Base-by-base conservation (phyloP, 441 rosid genomes). In the Macaranga tanarius region DNA sequence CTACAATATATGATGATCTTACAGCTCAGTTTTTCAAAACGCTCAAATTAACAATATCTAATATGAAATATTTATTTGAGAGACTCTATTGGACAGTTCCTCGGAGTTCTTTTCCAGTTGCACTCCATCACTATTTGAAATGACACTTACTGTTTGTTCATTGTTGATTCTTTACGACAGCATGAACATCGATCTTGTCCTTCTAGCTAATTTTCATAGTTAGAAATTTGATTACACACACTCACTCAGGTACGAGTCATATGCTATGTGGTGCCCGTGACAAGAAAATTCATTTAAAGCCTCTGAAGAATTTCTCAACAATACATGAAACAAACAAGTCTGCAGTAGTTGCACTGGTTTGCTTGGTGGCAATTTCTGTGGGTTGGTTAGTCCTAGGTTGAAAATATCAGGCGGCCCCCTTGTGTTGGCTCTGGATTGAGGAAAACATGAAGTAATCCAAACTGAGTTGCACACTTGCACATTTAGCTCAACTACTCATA, bases 51-150 rank as follows among this genome's bases (percentile, higher is more conserved):
- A 22, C 26, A 15, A 44, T 20, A 42, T 62, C 26, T 62, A 10
- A 19, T 62, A 16, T 31, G 0, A 1, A 28, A 62, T n/a, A 22
- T 40, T 38, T 62, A 62, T 15, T 10, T 20, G 17, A 12, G 48
- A 62, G 23, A 9, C 17, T 38, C n/a, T 42, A 44, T 22, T 63
- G 52, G 22, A 63, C 45, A 42, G 28, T n/a, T 7, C 31, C 11
- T 42, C 44, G 11, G n/a, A 40, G 19, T 48, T 48, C 52, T 12
- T 48, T 48, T 26, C 19, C 16, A 20, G 13, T 22, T 63, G 52
- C 48, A 62, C 66, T 63, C 47, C 22, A 60, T 34, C 44, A 40
- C 2, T 7, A 63, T 44, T n/a, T 40, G 66, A 62, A 62, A 62
- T 62, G 50, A 12, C 16, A 54, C 28, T 28, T 0, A 42, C 50